Evolutionary conservation across 176 grass and related monocot genomes (phyloP).

Genomic region (Pontederia crassipes): DNA sequence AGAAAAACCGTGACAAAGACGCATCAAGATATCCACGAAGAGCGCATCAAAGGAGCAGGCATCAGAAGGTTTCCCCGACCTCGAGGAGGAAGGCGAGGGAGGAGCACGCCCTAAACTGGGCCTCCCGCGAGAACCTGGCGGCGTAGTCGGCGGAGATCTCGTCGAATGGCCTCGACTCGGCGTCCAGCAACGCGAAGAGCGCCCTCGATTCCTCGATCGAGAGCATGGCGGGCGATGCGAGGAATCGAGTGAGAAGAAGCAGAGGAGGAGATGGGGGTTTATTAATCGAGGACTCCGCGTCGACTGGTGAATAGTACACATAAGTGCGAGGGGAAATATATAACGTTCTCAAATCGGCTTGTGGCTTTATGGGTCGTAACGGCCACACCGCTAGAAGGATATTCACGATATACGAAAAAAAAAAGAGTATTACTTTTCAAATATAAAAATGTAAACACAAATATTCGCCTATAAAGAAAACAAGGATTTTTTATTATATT

Average conservation of each 20-base stretch:
- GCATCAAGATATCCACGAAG: not conserved
- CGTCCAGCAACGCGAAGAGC: constrained; percentile 43
- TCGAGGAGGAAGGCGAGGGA: constrained; percentile 45
- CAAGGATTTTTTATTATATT: too few relatives aligned
- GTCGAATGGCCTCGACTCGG: constrained; percentile 42
- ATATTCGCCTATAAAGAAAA: too few relatives aligned
- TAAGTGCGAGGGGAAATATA: too few relatives aligned
- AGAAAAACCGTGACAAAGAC: not conserved
- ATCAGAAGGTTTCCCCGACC: constrained; percentile 21
- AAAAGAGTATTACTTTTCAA: too few relatives aligned
- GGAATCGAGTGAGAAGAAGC: not conserved
- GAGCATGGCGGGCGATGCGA: constrained; percentile 10
- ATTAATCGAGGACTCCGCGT: too few relatives aligned
- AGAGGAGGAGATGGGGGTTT: not conserved
- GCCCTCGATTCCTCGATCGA: constrained; percentile 35
- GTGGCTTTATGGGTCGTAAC: too few relatives aligned
- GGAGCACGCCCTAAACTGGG: constrained; percentile 52
- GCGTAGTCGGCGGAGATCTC: constrained; percentile 60
- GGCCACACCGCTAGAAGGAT: too few relatives aligned
- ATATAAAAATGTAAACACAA: too few relatives aligned
- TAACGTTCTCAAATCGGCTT: too few relatives aligned
- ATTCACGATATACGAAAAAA: too few relatives aligned
- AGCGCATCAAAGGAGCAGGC: not conserved
- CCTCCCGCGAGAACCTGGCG: constrained; percentile 43
- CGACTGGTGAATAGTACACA: too few relatives aligned